Base-by-base conservation (phyloP, 2,329 filamentous ascomycete genomes). In the Orbilia quercus region DNA sequence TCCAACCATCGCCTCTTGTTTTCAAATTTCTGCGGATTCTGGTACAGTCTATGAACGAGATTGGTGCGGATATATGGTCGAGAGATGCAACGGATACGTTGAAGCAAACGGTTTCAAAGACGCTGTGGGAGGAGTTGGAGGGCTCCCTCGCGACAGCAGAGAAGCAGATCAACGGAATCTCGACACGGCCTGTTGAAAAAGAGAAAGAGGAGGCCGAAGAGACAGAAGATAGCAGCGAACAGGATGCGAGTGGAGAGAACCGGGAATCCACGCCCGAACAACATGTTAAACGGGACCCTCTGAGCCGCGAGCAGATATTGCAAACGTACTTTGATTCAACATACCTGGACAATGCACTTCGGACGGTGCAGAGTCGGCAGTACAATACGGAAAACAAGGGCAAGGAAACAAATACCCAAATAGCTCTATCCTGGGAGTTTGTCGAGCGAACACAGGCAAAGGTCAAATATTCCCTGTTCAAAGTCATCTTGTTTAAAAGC, bases 31-130 rank as follows among this genome's bases (percentile, higher is more conserved):
- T 97, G 53, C 86, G 87, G 22, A 84, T 84, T 47, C 79, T 96
- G 25, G 86, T 87, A 2, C 81, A 82, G 50, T 83, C 84, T 3
- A 96, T 97, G 91, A 85, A 85, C 2, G 82, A 84, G 11, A 82
- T 85, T 1, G 93, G 93, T 0, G 83, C 86, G 48, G 94, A 97
- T 79, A 80, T 97, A 1, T 98, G 93, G 93, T 92, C 89, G 59
- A 84, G 87, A 1, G 83, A 84, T 1, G 90, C 91, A 0, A 85
- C 60, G 12, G 69, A 73, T 57, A 50, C 69, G 7, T 23, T 73
- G 11, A 73, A 73, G 31, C 31, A 31, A 11, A 51, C n/a, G 16
- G 60, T 66, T 36, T 40, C 60, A 9, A 66, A 66, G 22, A 42
- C 54, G 12, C 34, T 73, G 36, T 73, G 69, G 60, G 55, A 66